A percentile compares a stretch with the other conserved stretches of the same genome.
Evolutionary conservation across 176 grass and related monocot species (phyloP).

Genomic region (Ampelocalamus luodianensis): DNA sequence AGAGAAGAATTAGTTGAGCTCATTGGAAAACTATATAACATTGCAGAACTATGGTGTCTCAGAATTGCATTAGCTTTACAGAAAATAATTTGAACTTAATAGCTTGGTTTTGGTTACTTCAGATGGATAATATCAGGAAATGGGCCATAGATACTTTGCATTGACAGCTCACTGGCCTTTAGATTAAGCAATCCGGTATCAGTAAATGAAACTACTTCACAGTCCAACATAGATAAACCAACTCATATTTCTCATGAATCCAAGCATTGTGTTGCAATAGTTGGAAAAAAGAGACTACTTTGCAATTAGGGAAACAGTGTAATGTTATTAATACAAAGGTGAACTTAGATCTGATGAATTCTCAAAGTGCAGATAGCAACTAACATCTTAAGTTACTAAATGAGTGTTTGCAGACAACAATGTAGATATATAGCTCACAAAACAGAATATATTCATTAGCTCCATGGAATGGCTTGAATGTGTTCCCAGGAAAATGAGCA

Average conservation of each 20-base stretch:
- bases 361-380: neutral
- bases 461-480: neutral
- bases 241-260: neutral
- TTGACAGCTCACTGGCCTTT: neutral
- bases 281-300: neutral
- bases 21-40: constrained; percentile 8
- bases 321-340: neutral
- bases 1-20: neutral
- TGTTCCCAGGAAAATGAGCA: neutral
- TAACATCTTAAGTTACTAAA: constrained; percentile 4
- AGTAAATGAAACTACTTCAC: constrained; percentile 15
- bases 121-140: constrained; percentile 19
- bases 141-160: neutral
- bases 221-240: neutral
- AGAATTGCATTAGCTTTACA: constrained; percentile 1
- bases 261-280: neutral
- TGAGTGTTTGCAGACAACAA: neutral
- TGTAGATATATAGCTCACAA: neutral
- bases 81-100: constrained; percentile 6
- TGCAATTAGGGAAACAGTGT: neutral
- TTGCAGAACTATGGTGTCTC: neutral
- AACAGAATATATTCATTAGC: neutral
- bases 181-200: neutral
- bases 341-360: neutral
- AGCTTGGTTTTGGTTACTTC: neutral